Evolutionary conservation across 495 filamentous ascomycete genomes (phyloP).

Genomic region (Hyaloscypha variabilis): DNA sequence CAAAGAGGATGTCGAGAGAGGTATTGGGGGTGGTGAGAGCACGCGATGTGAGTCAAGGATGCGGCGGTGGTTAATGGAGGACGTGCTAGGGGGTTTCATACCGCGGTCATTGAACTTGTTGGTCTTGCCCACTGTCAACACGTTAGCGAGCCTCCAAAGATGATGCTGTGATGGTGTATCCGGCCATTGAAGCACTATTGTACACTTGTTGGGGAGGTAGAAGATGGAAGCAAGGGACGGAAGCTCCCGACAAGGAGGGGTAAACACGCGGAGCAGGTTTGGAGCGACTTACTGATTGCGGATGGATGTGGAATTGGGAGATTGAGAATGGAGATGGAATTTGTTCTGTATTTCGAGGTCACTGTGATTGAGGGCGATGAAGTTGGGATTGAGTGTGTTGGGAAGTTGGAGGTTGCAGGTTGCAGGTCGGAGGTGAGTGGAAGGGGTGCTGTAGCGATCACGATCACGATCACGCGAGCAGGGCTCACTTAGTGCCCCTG

Average conservation of each 20-base stretch:
- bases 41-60: neutral
- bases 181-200: constrained; percentile 12
- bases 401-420: neutral
- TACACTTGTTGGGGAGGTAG: constrained; percentile 14
- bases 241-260: neutral
- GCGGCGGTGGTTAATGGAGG: neutral
- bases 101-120: constrained; percentile 88
- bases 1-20: neutral
- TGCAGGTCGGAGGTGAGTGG: neutral
- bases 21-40: neutral
- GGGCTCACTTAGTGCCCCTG: too few relatives aligned
- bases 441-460: too few relatives aligned
- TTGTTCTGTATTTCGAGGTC: constrained; percentile 1
- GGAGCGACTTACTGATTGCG: constrained; percentile 22
- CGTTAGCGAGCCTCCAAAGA: constrained; percentile 62
- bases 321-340: neutral
- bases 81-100: constrained; percentile 5
- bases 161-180: neutral
- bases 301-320: constrained; percentile 6
- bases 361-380: constrained; percentile 2
- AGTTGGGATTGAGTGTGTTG: neutral
- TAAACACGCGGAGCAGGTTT: constrained; percentile 1
- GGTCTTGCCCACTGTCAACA: constrained; percentile 41
- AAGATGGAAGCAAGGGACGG: constrained; percentile 5
- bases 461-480: too few relatives aligned